Base-by-base conservation (phyloP, 768 basidiomycete species). In the Boletus fagicola region DNA sequence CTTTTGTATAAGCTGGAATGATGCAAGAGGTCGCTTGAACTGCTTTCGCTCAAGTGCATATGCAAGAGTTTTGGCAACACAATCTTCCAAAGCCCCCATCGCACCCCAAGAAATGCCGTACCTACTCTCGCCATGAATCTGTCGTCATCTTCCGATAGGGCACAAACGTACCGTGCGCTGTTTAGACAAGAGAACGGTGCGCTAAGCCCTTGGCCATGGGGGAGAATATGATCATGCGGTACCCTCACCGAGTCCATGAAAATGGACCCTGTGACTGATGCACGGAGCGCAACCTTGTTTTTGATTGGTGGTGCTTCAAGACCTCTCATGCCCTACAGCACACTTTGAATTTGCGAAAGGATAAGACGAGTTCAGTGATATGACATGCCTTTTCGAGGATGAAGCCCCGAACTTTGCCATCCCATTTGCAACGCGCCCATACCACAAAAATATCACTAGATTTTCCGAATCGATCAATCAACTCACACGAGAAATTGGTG, bases 1-100 rank as follows among this genome's bases (percentile, higher is more conserved):
- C 83, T 96, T 96, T 72, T 98, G 95, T 18, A 98, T 81, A n/a
- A 98, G 86, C 73, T 98, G 96, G 84, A 96, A 98, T 6, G 90
- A 89, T 2, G 92, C 95, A 4, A 98, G 78, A 0, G 94, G 94
- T 38, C 88, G 85, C 24, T 84, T 79, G 77, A 98, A 98, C 73
- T 98, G 96, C 47, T 87, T 82, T 16, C 95, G 83, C 68, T 97
- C 92, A 35, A 97, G 82, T 11, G 93, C 90, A 68, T 98, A 98
- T 12, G 80, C 79, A 22, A 90, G 83, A 1, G 94, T 83, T 40
- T 83, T 83, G 35, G 79, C 69, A 42, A 98, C 80, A 67, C 93
- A 97, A 64, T 97, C 92, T 71, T 98, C 95, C 28, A 98, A 81
- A 2, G 95, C 89, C 30, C 96, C 96, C 84, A 98, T 95, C 1